Evolutionary conservation across 2,329 filamentous ascomycete species (phyloP).

Genomic region (Monilinia aucupariae): DNA sequence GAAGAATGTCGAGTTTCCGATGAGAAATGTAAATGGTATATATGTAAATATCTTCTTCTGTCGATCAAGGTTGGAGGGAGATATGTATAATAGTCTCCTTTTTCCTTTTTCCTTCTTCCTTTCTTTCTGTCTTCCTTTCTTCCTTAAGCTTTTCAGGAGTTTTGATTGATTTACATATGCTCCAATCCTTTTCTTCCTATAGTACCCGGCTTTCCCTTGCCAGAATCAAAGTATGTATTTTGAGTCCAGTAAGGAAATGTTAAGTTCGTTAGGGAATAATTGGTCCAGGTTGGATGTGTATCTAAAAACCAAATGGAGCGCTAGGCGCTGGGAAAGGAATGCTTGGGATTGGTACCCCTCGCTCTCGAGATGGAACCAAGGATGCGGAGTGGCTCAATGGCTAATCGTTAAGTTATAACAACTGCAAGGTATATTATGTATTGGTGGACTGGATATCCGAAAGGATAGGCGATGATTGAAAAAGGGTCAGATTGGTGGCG

Average conservation of each 20-base stretch:
- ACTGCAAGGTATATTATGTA: not conserved
- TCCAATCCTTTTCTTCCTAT: conserved; percentile 14
- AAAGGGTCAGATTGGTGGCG: conserved; percentile 16
- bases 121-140: too few species aligned
- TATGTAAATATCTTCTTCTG: conserved; percentile 4
- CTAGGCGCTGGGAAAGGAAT: conserved; percentile 18
- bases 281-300: conserved; percentile 11
- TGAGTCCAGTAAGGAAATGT: conserved; percentile 14
- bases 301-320: conserved; percentile 2
- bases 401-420: conserved; percentile 9
- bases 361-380: conserved; percentile 15
- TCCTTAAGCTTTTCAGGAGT: conserved; percentile 1
- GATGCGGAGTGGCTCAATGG: conserved; percentile 15
- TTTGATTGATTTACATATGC: conserved; percentile 15
- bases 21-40: conserved; percentile 11
- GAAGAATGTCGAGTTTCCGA: conserved; percentile 12
- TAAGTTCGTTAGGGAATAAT: conserved; percentile 5
- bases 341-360: conserved; percentile 16
- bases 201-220: conserved; percentile 11
- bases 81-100: conserved; percentile 13
- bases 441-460: not conserved
- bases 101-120: not conserved
- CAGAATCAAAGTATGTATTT: conserved; percentile 13
- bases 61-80: conserved; percentile 7
- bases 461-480: conserved; percentile 5